These are phyloP conservation scores for Sugiyamaella paludigena DNA, from an alignment of 1,139 yeast genomes.

Conservation along the genomic window DNA sequence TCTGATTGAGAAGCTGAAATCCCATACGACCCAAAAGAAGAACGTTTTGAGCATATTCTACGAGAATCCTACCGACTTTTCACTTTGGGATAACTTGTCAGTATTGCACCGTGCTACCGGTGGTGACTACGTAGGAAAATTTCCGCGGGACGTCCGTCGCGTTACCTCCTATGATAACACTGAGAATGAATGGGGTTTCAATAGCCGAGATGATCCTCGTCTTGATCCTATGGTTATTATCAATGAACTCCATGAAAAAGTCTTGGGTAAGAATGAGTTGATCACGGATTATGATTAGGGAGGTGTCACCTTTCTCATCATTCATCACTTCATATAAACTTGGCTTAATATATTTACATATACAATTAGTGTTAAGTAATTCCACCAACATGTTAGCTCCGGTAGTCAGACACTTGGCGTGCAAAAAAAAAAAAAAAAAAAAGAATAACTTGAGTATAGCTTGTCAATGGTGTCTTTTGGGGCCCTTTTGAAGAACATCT, in stretches of 20 bases:
- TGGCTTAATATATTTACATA: too few relatives aligned
- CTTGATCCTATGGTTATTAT: constrained; percentile 7
- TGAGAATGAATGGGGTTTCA: constrained; percentile 6
- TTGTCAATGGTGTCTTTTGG: too few relatives aligned
- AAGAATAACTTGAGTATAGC: too few relatives aligned
- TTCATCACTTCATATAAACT: too few relatives aligned
- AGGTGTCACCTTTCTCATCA: not conserved
- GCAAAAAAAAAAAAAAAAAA: too few relatives aligned
- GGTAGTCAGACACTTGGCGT: too few relatives aligned
- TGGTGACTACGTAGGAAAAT: constrained; percentile 4
- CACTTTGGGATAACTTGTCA: constrained; percentile 9
- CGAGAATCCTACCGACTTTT: constrained; percentile 1
- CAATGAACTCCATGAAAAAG: constrained; percentile 1
- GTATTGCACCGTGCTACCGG: constrained; percentile 6
- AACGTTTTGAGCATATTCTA: not conserved
- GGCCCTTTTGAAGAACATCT: too few relatives aligned
- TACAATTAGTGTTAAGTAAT: too few relatives aligned
- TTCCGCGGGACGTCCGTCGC: constrained; percentile 6
- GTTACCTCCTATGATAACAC: constrained; percentile 6
- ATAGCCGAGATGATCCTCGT: constrained; percentile 7
- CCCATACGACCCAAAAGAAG: constrained; percentile 5
- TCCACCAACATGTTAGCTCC: too few relatives aligned
- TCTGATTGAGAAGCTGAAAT: not conserved
- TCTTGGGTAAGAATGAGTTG: constrained; percentile 6
- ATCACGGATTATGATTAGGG: constrained; percentile 5